Evolutionary conservation across 164 flowering plant genomes (phyloP).

Genomic region (Cinnamomum chago): DNA sequence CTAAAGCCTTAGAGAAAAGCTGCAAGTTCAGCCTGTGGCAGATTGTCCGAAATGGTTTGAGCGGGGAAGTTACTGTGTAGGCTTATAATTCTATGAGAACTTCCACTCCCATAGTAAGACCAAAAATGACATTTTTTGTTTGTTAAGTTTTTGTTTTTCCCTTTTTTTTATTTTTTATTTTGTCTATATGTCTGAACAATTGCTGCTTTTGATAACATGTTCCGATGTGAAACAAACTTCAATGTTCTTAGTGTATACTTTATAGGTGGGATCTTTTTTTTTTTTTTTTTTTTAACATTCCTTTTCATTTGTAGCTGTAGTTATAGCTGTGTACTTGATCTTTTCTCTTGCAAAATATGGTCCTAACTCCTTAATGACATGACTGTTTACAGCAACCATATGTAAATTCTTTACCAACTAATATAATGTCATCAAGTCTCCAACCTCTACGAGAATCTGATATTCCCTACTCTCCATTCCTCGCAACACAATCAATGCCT

Average conservation of each 20-base stretch:
- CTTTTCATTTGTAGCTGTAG: background rate
- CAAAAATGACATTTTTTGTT: too few relatives aligned
- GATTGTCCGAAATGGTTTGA: too few relatives aligned
- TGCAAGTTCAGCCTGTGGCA: too few relatives aligned
- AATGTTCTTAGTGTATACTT: background rate
- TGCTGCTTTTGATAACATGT: background rate
- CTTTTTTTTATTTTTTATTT: too few relatives aligned
- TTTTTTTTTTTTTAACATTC: background rate
- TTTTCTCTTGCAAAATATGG: background rate
- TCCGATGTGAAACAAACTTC: background rate
- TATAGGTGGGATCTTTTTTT: too few relatives aligned
- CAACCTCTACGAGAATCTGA: constrained; percentile 75
- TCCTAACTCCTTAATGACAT: background rate
- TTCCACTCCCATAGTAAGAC: too few relatives aligned
- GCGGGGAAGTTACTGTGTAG: too few relatives aligned
- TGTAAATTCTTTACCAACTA: constrained; percentile 61
- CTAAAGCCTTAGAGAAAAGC: too few relatives aligned
- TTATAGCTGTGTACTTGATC: background rate
- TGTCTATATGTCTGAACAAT: background rate
- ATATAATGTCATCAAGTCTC: constrained; percentile 53
- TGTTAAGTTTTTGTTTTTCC: too few relatives aligned
- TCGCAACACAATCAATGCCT: constrained; percentile 63
- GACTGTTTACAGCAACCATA: constrained; percentile 50
- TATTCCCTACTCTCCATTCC: constrained; percentile 67
- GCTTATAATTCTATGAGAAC: too few relatives aligned